Conservation (phyloP, 2,329 filamentous ascomycete genomes). For the Arthrobotrys pseudoclavata region DNA sequence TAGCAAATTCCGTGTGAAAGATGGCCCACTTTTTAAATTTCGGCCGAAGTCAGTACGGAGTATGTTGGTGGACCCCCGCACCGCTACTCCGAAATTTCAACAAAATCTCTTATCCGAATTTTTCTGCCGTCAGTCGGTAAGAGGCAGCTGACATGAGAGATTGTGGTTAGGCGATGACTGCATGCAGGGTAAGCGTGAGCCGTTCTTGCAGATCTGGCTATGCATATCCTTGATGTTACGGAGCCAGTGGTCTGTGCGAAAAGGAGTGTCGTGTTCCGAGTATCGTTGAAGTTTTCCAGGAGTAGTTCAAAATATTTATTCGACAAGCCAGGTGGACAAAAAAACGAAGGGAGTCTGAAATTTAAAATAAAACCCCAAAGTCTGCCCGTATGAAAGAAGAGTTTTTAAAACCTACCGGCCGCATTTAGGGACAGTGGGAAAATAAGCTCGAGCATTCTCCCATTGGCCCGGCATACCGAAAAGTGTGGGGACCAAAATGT, state of each 20-base stretch:
- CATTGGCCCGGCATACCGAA: conserved; percentile 37
- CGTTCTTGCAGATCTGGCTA: background rate
- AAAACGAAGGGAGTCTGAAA: background rate
- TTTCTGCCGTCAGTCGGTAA: background rate
- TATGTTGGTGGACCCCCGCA: conserved; percentile 9
- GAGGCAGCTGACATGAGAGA: conserved; percentile 2
- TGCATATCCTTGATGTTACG: background rate
- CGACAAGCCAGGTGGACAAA: background rate
- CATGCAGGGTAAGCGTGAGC: background rate
- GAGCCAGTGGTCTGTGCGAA: conserved; percentile 2
- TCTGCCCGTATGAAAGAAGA: background rate
- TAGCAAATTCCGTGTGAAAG: conserved; percentile 4
- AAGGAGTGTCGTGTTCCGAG: background rate
- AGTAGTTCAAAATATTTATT: background rate
- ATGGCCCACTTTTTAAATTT: background rate
- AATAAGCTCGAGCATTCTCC: conserved; percentile 1
- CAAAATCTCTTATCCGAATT: background rate
- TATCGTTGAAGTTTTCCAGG: background rate
- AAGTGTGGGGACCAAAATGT: background rate
- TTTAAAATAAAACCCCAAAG: background rate
- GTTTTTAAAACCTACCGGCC: conserved; percentile 9
- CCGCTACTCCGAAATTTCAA: background rate
- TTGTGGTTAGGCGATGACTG: background rate
- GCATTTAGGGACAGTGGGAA: background rate
- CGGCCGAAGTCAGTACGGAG: conserved; percentile 16